Evolutionary conservation across 1,284 basidiomycete species (phyloP), one percentile per base, ranked within the genome.

Genomic region (Apiotrichum porosum): DNA sequence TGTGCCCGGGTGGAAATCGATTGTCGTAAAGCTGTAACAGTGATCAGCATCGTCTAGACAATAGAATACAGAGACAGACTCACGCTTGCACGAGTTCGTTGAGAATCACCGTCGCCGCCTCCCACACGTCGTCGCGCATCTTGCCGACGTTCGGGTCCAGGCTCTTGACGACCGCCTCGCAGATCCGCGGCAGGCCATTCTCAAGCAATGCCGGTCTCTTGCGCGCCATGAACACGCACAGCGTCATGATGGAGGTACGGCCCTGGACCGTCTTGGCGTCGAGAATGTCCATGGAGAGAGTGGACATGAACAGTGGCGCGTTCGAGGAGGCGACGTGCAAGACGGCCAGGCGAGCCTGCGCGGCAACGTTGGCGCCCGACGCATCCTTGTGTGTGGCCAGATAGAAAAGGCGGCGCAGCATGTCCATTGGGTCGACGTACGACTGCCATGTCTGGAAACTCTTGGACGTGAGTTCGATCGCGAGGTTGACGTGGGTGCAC

Each of bases 151-250:
- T 93, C 12, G 94, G 95, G 71, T 98, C 94, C 35, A 98, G 78
- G 9, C 90, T 95, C 68, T 93, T 95, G 19, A 98, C 92, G 1
- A 99, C 91, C 1, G 92, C 91, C 68, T 99, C 94, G 65, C 91
- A 85, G 33, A 97, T 77, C 23, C 86, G 80, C 0, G 94, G 88
- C 28, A 98, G 75, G 60, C 87, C 90, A 12, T 88, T 82, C 57
- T 90, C 85, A 37, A 98, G 76, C 12, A 95, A 83, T 31, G 87
- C 76, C 1, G 93, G 92, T 63, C 86, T 84, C 84, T 92, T 95
- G 62, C 89, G 83, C 52, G 97, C 90, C 63, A 98, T 79, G 68
- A 94, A 94, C 0, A 92, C 90, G 10, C 97, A 83, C 8, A 98
- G 80, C 65, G 93, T 90, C 82, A 97, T 83, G 36, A 95, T 87